Evolutionary conservation across 2,329 filamentous ascomycete species (phyloP), one percentile per base, ranked within the genome.

Genomic region (Helminthosporium solani): DNA sequence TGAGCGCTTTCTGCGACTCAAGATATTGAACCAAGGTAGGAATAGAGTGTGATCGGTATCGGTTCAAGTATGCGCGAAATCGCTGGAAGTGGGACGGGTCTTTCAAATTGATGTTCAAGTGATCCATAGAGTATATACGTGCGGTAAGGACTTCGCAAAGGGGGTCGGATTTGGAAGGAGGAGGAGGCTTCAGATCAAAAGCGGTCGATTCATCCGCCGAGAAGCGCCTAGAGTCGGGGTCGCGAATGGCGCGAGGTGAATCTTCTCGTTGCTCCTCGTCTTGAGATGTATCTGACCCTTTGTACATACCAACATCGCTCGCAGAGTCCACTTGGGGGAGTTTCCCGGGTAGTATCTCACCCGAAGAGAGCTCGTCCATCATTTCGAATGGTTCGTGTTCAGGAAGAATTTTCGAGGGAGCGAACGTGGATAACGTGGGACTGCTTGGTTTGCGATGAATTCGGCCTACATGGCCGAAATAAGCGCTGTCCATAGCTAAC

Each of bases 1-100:
- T 81, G 7, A 87, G 68, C 0, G 85, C 85, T 61, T 89, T 90
- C 45, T 82, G 68, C 0, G 84, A 78, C 55, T 87, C 83, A 1
- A 88, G 72, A 52, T 88, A 88, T 66, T 87, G 86, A 14, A 82
- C 78, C 12, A 89, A 70, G 8, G 86, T 73, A 0, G 83, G 78
- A 3, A 86, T 74, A 0, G 83, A 86, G 16, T 76, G 70, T 2
- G 83, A 79, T 39, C 83, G 75, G 41, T 78, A 74, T 9, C 73
- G 68, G 46, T 79, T 78, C 2, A 90, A 70, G 55, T 86, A 90
- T 7, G 78, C 75, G 1, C 80, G 84, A 61, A 89, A 90, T 35
- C 75, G 78, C 38, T 81, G 73, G 1, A 87, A 75, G 21, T 84
- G 73, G 3, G 76, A 69, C 0, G 81, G 78, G 46, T 87, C 80